A percentile compares a stretch with the other conserved stretches of the same genome.
Evolutionary conservation across 345 rosid species (phyloP).

Genomic region (Mercurialis annua): DNA sequence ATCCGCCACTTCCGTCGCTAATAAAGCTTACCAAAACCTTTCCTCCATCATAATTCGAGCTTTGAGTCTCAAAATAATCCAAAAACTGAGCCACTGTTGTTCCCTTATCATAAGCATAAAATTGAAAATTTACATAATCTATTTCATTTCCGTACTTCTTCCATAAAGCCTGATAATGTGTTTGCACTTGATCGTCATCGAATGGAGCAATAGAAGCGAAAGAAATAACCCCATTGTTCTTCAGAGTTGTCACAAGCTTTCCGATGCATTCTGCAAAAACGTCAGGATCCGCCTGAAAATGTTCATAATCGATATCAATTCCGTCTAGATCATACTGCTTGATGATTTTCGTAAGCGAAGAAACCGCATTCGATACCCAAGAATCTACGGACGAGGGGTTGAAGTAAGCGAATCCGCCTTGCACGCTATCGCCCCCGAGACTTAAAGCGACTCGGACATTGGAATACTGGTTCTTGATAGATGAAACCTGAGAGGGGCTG

Average conservation of each 20-base stretch:
- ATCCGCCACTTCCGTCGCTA: slow-evolving; percentile 14
- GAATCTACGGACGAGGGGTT: slow-evolving; percentile 2
- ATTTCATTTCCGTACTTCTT: slow-evolving; percentile 6
- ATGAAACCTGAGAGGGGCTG: slow-evolving; percentile 12
- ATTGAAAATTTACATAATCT: slow-evolving; percentile 18
- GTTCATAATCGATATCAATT: slow-evolving; percentile 18
- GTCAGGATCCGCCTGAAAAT: slow-evolving; percentile 6
- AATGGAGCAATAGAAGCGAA: slow-evolving; percentile 20
- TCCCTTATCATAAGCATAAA: slow-evolving; percentile 11
- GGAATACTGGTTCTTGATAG: background rate
- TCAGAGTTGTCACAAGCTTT: slow-evolving; percentile 6
- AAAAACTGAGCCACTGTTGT: slow-evolving; percentile 6
- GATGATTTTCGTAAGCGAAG: slow-evolving; percentile 12
- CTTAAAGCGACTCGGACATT: slow-evolving; percentile 14
- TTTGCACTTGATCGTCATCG: slow-evolving; percentile 13
- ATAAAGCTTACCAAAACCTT: slow-evolving; percentile 14
- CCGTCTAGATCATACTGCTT: slow-evolving; percentile 12
- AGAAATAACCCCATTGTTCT: slow-evolving; percentile 10
- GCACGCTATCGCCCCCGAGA: slow-evolving; percentile 13
- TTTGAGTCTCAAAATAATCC: background rate
- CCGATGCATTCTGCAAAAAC: slow-evolving; percentile 14
- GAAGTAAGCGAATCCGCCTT: slow-evolving; percentile 2
- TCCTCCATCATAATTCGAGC: slow-evolving; percentile 10
- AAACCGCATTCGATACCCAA: slow-evolving; percentile 20
- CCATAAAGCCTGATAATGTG: slow-evolving; percentile 15